Conservation (phyloP, 345 rosid genomes). For the Moricandia arvensis region DNA sequence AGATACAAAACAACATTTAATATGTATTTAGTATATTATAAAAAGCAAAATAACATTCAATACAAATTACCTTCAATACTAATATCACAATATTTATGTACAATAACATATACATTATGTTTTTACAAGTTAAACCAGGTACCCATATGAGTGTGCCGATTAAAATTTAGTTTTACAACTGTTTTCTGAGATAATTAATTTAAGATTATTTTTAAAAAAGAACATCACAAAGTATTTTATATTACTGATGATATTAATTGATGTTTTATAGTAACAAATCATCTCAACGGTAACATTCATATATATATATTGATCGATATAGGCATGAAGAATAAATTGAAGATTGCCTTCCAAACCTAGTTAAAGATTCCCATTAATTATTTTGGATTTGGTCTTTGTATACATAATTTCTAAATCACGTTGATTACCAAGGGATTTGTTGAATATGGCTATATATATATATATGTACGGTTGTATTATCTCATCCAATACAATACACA, state of each 20-base stretch:
- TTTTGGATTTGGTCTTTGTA: slow-evolving; percentile 3
- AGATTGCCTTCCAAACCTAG: background rate
- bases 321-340: background rate
- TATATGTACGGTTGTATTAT: background rate
- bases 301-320: background rate
- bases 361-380: background rate
- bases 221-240: too few relatives aligned
- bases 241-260: background rate
- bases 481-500: background rate
- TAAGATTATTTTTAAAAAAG: background rate
- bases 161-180: too few relatives aligned
- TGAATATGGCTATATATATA: background rate
- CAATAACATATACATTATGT: too few relatives aligned
- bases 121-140: too few relatives aligned
- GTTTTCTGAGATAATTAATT: too few relatives aligned
- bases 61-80: too few relatives aligned
- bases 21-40: too few relatives aligned
- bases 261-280: background rate
- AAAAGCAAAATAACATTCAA: too few relatives aligned
- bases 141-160: too few relatives aligned
- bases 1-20: too few relatives aligned
- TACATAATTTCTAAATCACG: background rate
- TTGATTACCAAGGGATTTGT: background rate
- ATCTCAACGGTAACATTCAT: background rate
- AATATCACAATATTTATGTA: too few relatives aligned